Percentiles rank a stretch among this genome's conserved stretches.
Evolutionary conservation across 1,284 basidiomycete genomes (phyloP).

Genomic region (Laetiporus sulphureus): DNA sequence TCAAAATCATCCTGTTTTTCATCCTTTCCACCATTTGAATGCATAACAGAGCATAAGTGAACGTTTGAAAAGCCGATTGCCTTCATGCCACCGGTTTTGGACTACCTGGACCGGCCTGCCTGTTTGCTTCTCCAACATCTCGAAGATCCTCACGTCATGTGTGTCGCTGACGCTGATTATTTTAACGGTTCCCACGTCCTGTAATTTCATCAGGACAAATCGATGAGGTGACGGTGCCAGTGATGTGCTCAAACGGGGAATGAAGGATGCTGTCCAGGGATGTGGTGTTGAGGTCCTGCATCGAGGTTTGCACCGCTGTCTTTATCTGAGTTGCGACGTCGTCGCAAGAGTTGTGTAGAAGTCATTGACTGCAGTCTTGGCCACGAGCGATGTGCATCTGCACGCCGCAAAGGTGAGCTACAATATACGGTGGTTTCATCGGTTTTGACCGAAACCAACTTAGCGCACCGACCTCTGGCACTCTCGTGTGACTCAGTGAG

Average conservation of each 20-base stretch:
- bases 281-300: neutral
- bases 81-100: slow-evolving; percentile 80
- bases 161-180: slow-evolving; percentile 73
- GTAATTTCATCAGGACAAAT: slow-evolving; percentile 49
- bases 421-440: too few species aligned
- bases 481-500: too few species aligned
- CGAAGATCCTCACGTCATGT: slow-evolving; percentile 55
- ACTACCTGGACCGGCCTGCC: slow-evolving; percentile 55
- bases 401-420: too few species aligned
- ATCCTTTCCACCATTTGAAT: too few species aligned
- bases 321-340: neutral
- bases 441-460: too few species aligned
- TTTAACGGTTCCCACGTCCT: slow-evolving; percentile 55
- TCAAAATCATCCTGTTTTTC: too few species aligned
- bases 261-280: slow-evolving; percentile 76
- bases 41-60: too few species aligned
- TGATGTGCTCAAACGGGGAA: slow-evolving; percentile 55
- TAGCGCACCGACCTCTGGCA: too few species aligned
- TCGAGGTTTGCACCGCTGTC: neutral
- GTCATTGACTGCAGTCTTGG: neutral
- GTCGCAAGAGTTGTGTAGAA: neutral
- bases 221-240: slow-evolving; percentile 64
- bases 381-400: neutral
- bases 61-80: too few species aligned
- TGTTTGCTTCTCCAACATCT: slow-evolving; percentile 44